Percentiles rank a stretch among this genome's conserved stretches.
These are phyloP conservation scores for Amanita brunnescens DNA, from an alignment of 768 basidiomycete genomes.

Conservation along the genomic window DNA sequence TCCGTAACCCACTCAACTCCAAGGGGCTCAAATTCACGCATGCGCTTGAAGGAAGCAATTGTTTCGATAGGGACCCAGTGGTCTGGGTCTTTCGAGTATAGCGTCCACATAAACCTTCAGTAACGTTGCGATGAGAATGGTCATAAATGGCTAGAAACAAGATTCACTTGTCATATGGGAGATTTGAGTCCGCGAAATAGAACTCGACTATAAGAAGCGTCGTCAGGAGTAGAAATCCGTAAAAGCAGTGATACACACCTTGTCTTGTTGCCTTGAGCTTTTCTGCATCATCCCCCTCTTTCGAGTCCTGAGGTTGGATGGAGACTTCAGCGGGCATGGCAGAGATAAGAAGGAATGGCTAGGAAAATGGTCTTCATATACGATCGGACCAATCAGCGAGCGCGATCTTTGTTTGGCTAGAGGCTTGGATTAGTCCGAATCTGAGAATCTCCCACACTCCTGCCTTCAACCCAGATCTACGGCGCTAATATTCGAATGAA, in stretches of 20 bases:
- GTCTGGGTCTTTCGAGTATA: conserved; percentile 70
- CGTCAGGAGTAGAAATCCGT: background rate
- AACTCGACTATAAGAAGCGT: conserved; percentile 65
- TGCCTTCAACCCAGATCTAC: too few species aligned
- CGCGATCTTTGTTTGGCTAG: conserved; percentile 40
- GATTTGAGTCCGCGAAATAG: conserved; percentile 94
- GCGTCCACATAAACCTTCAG: conserved; percentile 87
- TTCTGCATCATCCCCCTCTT: conserved; percentile 29
- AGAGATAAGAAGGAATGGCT: background rate
- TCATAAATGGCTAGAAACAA: background rate
- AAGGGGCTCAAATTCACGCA: conserved; percentile 58
- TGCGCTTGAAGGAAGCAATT: conserved; percentile 91
- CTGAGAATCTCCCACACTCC: too few species aligned
- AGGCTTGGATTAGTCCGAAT: too few species aligned
- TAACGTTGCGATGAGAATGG: background rate
- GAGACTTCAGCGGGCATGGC: conserved; percentile 3
- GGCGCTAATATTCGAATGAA: too few species aligned
- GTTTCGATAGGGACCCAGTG: conserved; percentile 89
- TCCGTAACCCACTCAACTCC: conserved; percentile 64
- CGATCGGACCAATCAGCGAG: background rate
- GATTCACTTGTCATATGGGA: conserved; percentile 78
- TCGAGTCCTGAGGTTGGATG: background rate
- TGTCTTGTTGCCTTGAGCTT: conserved; percentile 46
- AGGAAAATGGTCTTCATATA: background rate
- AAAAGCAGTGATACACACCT: conserved; percentile 23